Evolutionary conservation across 2,329 filamentous ascomycete genomes (phyloP), one percentile per base, ranked within the genome.

Genomic region (Bipolaris bicolor): DNA sequence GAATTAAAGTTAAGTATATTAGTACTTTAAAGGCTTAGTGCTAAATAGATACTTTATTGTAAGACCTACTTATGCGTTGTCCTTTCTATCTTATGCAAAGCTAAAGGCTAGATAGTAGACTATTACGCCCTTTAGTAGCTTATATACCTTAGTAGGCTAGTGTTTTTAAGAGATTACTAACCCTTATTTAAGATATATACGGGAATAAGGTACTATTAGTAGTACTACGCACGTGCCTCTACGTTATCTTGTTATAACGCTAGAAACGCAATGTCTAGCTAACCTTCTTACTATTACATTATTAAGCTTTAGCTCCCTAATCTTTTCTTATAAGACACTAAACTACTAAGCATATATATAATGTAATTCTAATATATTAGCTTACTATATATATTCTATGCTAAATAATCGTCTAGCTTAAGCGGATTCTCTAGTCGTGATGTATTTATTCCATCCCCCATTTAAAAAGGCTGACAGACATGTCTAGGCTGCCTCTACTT

Each of bases 21-120:
- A 13, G 48, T 50, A 43, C 48, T 50, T 50, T 20, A 5, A 13
- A 50, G 37, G n/a, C 36, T 49, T 24, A 49, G 26, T 36, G n/a
- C 13, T 49, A 11, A 41, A 49, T 3, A 49, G 36, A 3, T 41
- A 49, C 24, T 39, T 36, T 24, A 41, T 15, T 26, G n/a, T 41
- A 7, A 49, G 24, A 24, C 47, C 36, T 50, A 50, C 48, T 16
- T 50, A 5, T 50, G 16, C 26, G 37, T 50, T 50, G 36, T 50
- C 33, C 24, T n/a, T 50, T 50, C 26, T 16, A 50, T 50, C 48
- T 50, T 50, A 16, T 50, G 26, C 10, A 50, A 43, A 24, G 48
- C 24, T 24, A n/a, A 50, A 50, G 11, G 48, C 36, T 10, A 37
- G 26, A 50, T 10, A 26, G 31, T 34, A 34, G 16, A 41, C 48